Evolutionary conservation across 768 basidiomycete genomes (phyloP).

Genomic region (Asterophora lycoperdoides): DNA sequence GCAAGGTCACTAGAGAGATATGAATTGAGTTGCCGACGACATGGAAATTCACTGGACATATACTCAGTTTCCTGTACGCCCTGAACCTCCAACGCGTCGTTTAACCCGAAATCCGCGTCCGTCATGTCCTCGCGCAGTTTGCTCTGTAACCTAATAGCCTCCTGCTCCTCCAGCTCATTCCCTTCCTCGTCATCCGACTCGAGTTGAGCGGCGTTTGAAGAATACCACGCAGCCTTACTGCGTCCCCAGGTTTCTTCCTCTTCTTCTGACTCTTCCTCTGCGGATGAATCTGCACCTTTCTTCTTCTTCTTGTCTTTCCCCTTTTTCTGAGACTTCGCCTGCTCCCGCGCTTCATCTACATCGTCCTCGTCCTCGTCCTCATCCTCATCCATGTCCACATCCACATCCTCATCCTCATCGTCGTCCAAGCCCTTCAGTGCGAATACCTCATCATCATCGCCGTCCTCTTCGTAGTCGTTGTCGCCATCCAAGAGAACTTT

Average conservation of each 20-base stretch:
- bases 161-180: slow-evolving; percentile 83
- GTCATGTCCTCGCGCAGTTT: slow-evolving; percentile 67
- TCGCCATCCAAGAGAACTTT: slow-evolving; percentile 73
- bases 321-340: slow-evolving; percentile 17
- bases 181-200: slow-evolving; percentile 89
- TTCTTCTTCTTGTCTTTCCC: slow-evolving; percentile 18
- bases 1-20: slow-evolving; percentile 29
- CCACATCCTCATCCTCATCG: slow-evolving; percentile 33
- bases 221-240: slow-evolving; percentile 78
- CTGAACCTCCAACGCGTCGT: slow-evolving; percentile 46
- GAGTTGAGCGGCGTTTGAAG: slow-evolving; percentile 75
- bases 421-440: slow-evolving; percentile 57
- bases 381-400: slow-evolving; percentile 34
- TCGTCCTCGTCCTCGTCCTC: slow-evolving; percentile 35
- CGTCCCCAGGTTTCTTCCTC: slow-evolving; percentile 77
- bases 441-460: slow-evolving; percentile 81
- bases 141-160: slow-evolving; percentile 73
- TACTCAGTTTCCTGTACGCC: slow-evolving; percentile 29
- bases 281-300: slow-evolving; percentile 17
- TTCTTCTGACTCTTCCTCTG: slow-evolving; percentile 34
- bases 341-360: slow-evolving; percentile 27
- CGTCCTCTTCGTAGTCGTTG: slow-evolving; percentile 43
- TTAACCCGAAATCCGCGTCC: slow-evolving; percentile 84
- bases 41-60: slow-evolving; percentile 11
- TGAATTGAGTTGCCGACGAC: not conserved